Conservation (phyloP, 768 basidiomycete genomes). For the Nidularia sp. region DNA sequence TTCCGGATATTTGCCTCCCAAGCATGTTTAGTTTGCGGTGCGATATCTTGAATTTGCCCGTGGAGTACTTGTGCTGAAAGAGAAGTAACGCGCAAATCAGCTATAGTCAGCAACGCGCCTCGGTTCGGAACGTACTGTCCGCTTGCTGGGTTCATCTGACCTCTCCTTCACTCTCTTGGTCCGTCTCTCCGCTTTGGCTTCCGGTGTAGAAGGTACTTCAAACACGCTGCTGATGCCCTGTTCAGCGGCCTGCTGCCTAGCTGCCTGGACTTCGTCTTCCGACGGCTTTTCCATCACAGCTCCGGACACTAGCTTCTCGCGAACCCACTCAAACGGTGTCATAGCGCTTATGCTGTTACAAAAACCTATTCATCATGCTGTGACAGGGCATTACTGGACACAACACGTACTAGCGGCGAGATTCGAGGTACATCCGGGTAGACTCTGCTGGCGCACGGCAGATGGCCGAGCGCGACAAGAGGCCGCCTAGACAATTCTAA, state of each 20-base stretch:
- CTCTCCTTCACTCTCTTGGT: not conserved
- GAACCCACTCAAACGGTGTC: conserved; percentile 62
- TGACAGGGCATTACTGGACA: not conserved
- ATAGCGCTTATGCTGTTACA: conserved; percentile 30
- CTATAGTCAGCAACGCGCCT: not conserved
- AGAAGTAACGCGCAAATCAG: not conserved
- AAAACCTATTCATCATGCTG: too few species aligned
- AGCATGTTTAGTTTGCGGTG: conserved; percentile 90
- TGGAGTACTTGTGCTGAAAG: conserved; percentile 86
- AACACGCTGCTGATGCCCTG: conserved; percentile 49
- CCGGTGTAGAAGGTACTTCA: conserved; percentile 23
- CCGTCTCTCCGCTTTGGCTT: not conserved
- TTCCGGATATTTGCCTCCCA: conserved; percentile 80
- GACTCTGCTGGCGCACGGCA: not conserved
- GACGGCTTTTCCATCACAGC: conserved; percentile 36
- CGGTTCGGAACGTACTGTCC: not conserved
- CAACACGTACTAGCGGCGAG: not conserved
- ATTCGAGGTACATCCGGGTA: not conserved
- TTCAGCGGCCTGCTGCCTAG: conserved; percentile 38
- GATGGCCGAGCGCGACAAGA: not conserved
- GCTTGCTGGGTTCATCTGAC: not conserved
- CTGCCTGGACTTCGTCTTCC: conserved; percentile 41
- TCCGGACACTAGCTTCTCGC: conserved; percentile 49
- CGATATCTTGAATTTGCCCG: conserved; percentile 89
- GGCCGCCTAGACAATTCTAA: not conserved